Evolutionary conservation across 1,139 yeast species (phyloP), one percentile per base, ranked within the genome.

Genomic region (Petasospora fabianii): DNA sequence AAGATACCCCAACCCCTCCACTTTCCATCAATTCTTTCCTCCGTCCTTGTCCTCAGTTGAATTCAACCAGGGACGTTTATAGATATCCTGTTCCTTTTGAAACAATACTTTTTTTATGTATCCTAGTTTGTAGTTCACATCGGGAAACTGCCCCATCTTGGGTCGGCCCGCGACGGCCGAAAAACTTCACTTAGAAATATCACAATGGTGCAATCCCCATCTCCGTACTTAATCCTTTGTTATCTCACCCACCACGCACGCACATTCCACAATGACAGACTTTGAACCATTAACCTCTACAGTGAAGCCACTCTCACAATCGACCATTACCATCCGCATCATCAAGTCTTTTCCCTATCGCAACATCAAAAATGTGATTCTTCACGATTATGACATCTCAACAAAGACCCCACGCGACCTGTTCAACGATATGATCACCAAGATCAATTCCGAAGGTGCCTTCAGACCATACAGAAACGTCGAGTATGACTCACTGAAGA

Each of bases 281-380:
- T 47, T 33, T 24, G 68, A 65, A 43, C 69, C 69, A 7, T 44
- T 65, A 17, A 64, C 66, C 3, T 60, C 65, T 5, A 58, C 60
- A 6, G 58, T 62, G 7, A 61, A 55, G 33, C 62, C 62, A 9
- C 45, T 64, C 9, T 48, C 65, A 4, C 57, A 55, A 57, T 81
- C 96, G 0, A 76, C 87, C 15, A 61, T 92, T 33, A 92, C 98
- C 0, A 71, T 94, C 10, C 75, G 99, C 38, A 77, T 92, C 21
- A 76, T 92, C 58, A 90, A 90, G 59, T 87, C 97, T 0, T 92
- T 92, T 58, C 94, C 95, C 14, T 90, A 87, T 65, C 71, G 98
- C 60, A 88, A 92, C 50, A 90, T 90, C 43, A 85, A 83, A 60
- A 90, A 88, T 59, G 71, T 84, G 49, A 77, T 94, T 9, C 65